These are phyloP conservation scores for Claviceps sp. DNA, from an alignment of 2,329 filamentous ascomycete species.

Conservation along the genomic window DNA sequence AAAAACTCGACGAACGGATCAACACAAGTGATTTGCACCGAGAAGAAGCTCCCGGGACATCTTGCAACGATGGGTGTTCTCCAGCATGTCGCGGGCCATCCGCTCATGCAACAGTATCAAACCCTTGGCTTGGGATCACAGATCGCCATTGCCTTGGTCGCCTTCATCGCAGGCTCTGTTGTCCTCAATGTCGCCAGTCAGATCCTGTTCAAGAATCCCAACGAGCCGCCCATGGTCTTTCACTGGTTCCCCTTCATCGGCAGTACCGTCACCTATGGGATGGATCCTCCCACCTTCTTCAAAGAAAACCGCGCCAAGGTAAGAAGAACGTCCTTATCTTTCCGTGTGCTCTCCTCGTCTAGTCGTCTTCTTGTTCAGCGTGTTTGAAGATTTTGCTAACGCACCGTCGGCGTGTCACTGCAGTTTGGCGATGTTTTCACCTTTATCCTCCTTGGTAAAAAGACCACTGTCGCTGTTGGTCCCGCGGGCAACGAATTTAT, in stretches of 20 bases:
- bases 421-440: constrained; percentile 85
- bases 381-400: not conserved
- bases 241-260: constrained; percentile 75
- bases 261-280: constrained; percentile 87
- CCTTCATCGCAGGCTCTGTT: constrained; percentile 42
- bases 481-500: constrained; percentile 82
- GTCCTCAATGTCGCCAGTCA: constrained; percentile 70
- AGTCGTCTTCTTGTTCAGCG: not conserved
- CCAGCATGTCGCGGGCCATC: constrained; percentile 35
- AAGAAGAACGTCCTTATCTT: constrained; percentile 15
- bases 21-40: not conserved
- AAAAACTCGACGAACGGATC: not conserved
- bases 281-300: constrained; percentile 87
- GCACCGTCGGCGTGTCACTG: not conserved
- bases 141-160: constrained; percentile 28
- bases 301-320: constrained; percentile 63
- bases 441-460: constrained; percentile 76
- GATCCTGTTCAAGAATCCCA: constrained; percentile 66
- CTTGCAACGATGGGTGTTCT: constrained; percentile 38
- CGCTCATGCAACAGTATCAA: constrained; percentile 35
- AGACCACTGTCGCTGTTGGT: constrained; percentile 75
- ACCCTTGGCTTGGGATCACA: constrained; percentile 34
- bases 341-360: not conserved
- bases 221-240: constrained; percentile 70
- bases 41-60: not conserved